Percentiles rank a stretch among this genome's conserved stretches.
Evolutionary conservation across 148 eudicot genomes (phyloP).

Genomic region (Vaccinium darrowii): DNA sequence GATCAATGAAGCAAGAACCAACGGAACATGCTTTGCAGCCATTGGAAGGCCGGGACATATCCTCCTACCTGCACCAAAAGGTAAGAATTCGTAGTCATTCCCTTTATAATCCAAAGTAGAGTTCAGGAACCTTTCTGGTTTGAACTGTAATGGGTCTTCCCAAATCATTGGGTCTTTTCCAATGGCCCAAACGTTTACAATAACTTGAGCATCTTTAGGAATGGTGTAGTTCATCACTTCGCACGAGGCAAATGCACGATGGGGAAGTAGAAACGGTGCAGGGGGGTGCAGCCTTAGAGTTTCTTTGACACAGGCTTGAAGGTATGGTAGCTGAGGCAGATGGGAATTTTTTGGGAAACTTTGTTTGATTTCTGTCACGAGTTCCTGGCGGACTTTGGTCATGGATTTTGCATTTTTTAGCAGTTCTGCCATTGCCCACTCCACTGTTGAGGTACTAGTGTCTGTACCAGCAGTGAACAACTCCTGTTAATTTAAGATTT

Average conservation of each 20-base stretch:
- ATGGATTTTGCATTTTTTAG: conserved; percentile 13
- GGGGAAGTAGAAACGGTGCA: conserved; percentile 24
- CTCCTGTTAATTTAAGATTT: conserved; percentile 19
- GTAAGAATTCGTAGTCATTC: conserved; percentile 21
- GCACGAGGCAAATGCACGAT: conserved; percentile 7
- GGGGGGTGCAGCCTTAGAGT: conserved; percentile 23
- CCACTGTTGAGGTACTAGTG: conserved; percentile 13
- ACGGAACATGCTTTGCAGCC: conserved; percentile 18
- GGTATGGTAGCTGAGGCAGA: conserved; percentile 23
- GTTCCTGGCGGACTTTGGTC: conserved; percentile 20
- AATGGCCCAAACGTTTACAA: conserved; percentile 32
- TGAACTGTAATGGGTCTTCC: conserved; percentile 28
- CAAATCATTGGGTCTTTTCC: conserved; percentile 31
- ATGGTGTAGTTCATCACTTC: conserved; percentile 25
- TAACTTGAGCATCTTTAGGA: conserved; percentile 23
- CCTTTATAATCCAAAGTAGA: conserved; percentile 24
- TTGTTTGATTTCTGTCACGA: not conserved
- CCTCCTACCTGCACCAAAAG: conserved; percentile 37
- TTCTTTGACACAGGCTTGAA: conserved; percentile 29
- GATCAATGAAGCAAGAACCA: conserved; percentile 27
- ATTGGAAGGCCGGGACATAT: conserved; percentile 33
- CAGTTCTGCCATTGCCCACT: conserved; percentile 31
- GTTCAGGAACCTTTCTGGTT: conserved; percentile 35
- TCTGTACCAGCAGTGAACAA: conserved; percentile 29
- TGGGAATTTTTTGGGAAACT: conserved; percentile 6